phyloP scores from a whole-genome alignment of 2,329 filamentous ascomycete species.

The Alternaria triticina region DNA sequence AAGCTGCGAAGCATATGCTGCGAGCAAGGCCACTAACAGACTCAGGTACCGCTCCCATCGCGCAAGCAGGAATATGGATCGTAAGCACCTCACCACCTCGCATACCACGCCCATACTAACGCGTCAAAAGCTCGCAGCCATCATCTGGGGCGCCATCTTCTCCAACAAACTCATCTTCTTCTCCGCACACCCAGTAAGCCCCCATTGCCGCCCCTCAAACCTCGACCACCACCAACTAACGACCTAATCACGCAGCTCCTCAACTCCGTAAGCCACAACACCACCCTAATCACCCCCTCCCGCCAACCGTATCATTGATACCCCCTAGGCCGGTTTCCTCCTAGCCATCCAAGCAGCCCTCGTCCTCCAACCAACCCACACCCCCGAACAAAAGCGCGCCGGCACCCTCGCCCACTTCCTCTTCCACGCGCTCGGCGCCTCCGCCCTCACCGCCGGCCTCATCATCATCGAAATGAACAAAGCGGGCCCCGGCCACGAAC shows the following conservation, averaged over 20 bases:
- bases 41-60: slow-evolving; percentile 80
- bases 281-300: slow-evolving; percentile 11
- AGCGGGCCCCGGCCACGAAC: slow-evolving; percentile 66
- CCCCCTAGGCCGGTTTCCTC: slow-evolving; percentile 66
- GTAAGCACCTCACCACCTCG: slow-evolving; percentile 47
- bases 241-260: slow-evolving; percentile 50
- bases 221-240: slow-evolving; percentile 11
- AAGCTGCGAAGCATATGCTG: background rate
- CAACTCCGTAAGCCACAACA: slow-evolving; percentile 53
- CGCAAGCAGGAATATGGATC: slow-evolving; percentile 79
- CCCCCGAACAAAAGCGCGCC: slow-evolving; percentile 71
- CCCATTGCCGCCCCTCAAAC: background rate
- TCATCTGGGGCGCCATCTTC: slow-evolving; percentile 81
- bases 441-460: slow-evolving; percentile 68
- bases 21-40: background rate
- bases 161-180: slow-evolving; percentile 77
- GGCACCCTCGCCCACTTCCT: slow-evolving; percentile 70
- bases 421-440: slow-evolving; percentile 71
- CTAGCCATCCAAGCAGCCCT: slow-evolving; percentile 81
- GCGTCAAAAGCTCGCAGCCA: slow-evolving; percentile 64
- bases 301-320: slow-evolving; percentile 23
- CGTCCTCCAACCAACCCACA: slow-evolving; percentile 85
- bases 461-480: slow-evolving; percentile 86
- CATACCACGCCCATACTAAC: slow-evolving; percentile 14
- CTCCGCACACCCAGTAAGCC: slow-evolving; percentile 80